Conservation (phyloP, 495 filamentous ascomycete species). For the Parmelia sp. region DNA sequence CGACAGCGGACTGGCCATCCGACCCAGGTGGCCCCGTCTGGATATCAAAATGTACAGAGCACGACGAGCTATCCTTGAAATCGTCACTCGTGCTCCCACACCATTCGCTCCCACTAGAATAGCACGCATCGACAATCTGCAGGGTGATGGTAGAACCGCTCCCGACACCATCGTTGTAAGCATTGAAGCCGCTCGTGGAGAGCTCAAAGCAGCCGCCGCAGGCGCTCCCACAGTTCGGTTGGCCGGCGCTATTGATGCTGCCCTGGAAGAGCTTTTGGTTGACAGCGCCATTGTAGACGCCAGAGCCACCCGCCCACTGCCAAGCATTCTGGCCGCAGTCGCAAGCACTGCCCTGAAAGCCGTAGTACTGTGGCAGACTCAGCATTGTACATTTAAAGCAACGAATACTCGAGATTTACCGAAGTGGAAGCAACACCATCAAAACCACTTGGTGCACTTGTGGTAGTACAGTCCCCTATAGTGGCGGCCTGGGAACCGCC, state of each 20-base stretch:
- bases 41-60: conserved; percentile 23
- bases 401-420: neutral
- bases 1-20: conserved; percentile 1
- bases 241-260: conserved; percentile 2
- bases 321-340: conserved; percentile 17
- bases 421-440: conserved; percentile 16
- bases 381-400: neutral
- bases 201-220: conserved; percentile 24
- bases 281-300: conserved; percentile 20
- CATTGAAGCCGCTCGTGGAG: conserved; percentile 20
- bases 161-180: conserved; percentile 9
- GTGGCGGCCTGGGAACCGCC: neutral
- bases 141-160: conserved; percentile 15
- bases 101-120: conserved; percentile 8
- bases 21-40: conserved; percentile 7
- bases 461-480: conserved; percentile 3
- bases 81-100: conserved; percentile 14
- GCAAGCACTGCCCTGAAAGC: conserved; percentile 14
- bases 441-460: conserved; percentile 5
- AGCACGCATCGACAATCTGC: conserved; percentile 22
- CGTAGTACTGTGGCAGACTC: conserved; percentile 13
- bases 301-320: conserved; percentile 14
- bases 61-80: conserved; percentile 16
- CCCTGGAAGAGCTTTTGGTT: conserved; percentile 19
- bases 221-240: conserved; percentile 16